Evolutionary conservation across 2,329 filamentous ascomycete species (phyloP).

Genomic region (Scytalidium lignicola): DNA sequence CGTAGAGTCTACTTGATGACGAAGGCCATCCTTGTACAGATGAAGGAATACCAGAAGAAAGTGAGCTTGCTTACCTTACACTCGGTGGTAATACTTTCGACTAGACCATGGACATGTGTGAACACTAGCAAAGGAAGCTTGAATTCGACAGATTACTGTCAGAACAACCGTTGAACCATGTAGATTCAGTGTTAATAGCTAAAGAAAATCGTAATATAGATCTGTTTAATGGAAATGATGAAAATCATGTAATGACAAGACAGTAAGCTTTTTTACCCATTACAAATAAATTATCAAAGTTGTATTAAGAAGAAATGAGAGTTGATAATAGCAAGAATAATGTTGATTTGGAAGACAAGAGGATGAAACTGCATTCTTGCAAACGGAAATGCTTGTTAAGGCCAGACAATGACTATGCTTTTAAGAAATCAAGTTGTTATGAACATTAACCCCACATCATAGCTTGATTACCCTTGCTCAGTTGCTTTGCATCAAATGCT

Average conservation of each 20-base stretch:
- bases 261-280: too few species aligned
- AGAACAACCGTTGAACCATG: conserved; percentile 8
- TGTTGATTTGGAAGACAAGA: too few species aligned
- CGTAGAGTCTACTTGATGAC: not conserved
- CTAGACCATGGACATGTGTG: conserved; percentile 6
- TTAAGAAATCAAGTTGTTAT: conserved; percentile 8
- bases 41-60: conserved; percentile 11
- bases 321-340: too few species aligned
- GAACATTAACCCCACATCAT: conserved; percentile 3
- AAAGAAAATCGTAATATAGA: too few species aligned
- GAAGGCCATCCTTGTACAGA: conserved; percentile 9
- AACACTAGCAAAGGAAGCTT: conserved; percentile 8
- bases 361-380: too few species aligned
- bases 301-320: too few species aligned
- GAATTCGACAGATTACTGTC: conserved; percentile 7
- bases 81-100: conserved; percentile 1
- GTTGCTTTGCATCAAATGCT: conserved; percentile 6
- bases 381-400: conserved; percentile 7
- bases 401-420: conserved; percentile 5
- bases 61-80: conserved; percentile 7
- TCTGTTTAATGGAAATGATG: too few species aligned
- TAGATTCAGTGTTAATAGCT: conserved; percentile 7
- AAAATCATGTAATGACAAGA: too few species aligned
- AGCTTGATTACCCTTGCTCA: conserved; percentile 10
- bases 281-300: too few species aligned